These are phyloP conservation scores for Pleurotus ostreatus DNA, from an alignment of 768 basidiomycete species.

Conservation along the genomic window DNA sequence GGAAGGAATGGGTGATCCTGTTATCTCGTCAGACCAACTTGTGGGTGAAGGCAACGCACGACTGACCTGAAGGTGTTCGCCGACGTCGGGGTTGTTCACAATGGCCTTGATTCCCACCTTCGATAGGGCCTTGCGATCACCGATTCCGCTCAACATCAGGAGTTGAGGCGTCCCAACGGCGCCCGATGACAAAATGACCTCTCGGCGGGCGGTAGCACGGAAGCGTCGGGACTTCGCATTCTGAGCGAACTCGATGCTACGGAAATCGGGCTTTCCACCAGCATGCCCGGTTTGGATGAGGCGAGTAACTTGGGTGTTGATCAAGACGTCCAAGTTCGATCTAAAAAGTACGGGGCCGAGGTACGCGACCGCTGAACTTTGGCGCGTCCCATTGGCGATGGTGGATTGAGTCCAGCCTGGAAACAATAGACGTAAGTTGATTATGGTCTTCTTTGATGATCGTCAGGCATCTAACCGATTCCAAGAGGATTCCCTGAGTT, in stretches of 20 bases:
- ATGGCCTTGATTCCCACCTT: constrained; percentile 21
- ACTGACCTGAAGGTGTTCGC: constrained; percentile 24
- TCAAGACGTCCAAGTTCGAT: constrained; percentile 20
- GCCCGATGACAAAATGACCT: constrained; percentile 46
- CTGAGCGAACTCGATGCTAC: constrained; percentile 11
- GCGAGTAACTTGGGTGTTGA: constrained; percentile 16
- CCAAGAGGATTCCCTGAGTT: constrained; percentile 26
- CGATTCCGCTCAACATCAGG: constrained; percentile 33
- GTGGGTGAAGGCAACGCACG: too few relatives aligned
- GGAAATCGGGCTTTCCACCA: constrained; percentile 10
- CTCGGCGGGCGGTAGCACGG: constrained; percentile 24
- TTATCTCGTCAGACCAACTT: constrained; percentile 16
- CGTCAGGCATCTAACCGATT: constrained; percentile 17
- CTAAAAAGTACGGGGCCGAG: constrained; percentile 18
- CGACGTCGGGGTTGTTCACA: constrained; percentile 30
- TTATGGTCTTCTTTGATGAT: background rate
- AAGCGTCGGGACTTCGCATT: constrained; percentile 11
- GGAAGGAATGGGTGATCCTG: constrained; percentile 16
- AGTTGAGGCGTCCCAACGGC: constrained; percentile 33
- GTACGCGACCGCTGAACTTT: constrained; percentile 21
- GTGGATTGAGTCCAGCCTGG: constrained; percentile 18
- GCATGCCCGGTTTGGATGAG: constrained; percentile 8
- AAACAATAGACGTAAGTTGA: background rate
- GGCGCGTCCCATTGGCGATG: constrained; percentile 13
- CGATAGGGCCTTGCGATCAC: constrained; percentile 19